These are phyloP conservation scores for Astrothelium subdiscretum DNA, from an alignment of 495 filamentous ascomycete species.

Conservation along the genomic window DNA sequence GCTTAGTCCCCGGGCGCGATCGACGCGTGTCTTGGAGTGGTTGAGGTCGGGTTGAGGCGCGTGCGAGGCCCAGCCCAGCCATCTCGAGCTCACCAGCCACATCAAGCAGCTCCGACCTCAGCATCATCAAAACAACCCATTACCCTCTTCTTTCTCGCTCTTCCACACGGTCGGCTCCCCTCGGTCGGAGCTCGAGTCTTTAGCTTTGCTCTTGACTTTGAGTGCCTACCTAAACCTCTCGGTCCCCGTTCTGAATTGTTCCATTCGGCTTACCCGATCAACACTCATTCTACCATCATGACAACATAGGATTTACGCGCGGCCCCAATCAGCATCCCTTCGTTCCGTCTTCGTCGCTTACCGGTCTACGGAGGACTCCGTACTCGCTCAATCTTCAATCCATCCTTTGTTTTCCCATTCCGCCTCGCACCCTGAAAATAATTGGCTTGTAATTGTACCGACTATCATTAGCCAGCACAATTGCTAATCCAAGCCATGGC, in stretches of 20 bases:
- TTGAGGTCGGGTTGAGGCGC: not conserved
- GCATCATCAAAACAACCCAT: not conserved
- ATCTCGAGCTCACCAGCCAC: not conserved
- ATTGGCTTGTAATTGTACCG: not conserved
- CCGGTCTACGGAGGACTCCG: too few species aligned
- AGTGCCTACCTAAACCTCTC: not conserved
- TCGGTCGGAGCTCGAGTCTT: not conserved
- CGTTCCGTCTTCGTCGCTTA: not conserved
- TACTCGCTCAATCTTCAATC: not conserved
- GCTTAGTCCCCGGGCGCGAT: not conserved
- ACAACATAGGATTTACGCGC: not conserved
- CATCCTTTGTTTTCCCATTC: not conserved
- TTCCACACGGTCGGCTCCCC: not conserved
- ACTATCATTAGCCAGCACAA: not conserved
- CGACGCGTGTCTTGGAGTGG: not conserved
- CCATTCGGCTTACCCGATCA: not conserved
- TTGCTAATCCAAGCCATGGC: conserved; percentile 14
- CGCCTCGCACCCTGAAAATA: not conserved
- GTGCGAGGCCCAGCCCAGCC: not conserved
- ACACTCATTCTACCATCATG: not conserved
- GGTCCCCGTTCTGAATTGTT: not conserved
- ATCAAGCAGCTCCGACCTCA: not conserved
- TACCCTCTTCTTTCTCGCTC: not conserved
- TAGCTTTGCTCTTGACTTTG: not conserved
- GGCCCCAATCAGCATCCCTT: not conserved